phyloP scores from a whole-genome alignment of 768 basidiomycete genomes.

The Termitomyces sp. region DNA sequence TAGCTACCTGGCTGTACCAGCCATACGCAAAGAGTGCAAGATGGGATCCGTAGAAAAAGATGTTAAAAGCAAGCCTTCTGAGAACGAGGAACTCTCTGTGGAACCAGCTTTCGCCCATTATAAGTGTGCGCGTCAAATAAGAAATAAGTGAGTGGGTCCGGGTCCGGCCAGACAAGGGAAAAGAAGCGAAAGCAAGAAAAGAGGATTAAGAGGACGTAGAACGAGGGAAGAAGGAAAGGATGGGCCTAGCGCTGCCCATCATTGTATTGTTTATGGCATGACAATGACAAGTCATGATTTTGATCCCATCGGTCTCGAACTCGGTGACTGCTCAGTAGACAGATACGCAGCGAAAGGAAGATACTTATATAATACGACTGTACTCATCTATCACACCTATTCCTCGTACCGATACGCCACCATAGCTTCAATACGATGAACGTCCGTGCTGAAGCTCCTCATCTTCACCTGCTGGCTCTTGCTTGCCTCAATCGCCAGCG shows the following conservation, averaged over 20 bases:
- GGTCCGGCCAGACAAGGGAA: constrained; percentile 45
- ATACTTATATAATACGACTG: neutral
- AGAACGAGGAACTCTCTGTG: constrained; percentile 60
- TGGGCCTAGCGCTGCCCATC: constrained; percentile 7
- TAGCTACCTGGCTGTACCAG: constrained; percentile 76
- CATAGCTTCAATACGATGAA: constrained; percentile 97
- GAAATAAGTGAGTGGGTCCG: constrained; percentile 35
- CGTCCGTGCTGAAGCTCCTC: constrained; percentile 93
- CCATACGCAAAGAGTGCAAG: constrained; percentile 73
- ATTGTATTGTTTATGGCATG: constrained; percentile 20
- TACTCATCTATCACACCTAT: constrained; percentile 23
- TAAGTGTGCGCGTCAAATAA: constrained; percentile 15
- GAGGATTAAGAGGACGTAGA: constrained; percentile 13
- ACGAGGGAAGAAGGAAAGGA: constrained; percentile 4
- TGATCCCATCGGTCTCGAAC: constrained; percentile 25
- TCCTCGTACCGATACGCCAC: constrained; percentile 95
- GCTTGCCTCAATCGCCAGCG: constrained; percentile 85
- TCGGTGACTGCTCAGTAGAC: neutral
- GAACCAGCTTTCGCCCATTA: constrained; percentile 70
- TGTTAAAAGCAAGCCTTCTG: constrained; percentile 64
- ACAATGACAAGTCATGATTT: constrained; percentile 7
- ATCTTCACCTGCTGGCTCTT: constrained; percentile 94
- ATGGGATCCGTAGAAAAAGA: constrained; percentile 79
- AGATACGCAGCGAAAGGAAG: neutral
- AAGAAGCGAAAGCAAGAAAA: constrained; percentile 19